Evolutionary conservation across 83 land plant genomes (phyloP), one percentile per base, ranked within the genome.

Genomic region (Picea abies): DNA sequence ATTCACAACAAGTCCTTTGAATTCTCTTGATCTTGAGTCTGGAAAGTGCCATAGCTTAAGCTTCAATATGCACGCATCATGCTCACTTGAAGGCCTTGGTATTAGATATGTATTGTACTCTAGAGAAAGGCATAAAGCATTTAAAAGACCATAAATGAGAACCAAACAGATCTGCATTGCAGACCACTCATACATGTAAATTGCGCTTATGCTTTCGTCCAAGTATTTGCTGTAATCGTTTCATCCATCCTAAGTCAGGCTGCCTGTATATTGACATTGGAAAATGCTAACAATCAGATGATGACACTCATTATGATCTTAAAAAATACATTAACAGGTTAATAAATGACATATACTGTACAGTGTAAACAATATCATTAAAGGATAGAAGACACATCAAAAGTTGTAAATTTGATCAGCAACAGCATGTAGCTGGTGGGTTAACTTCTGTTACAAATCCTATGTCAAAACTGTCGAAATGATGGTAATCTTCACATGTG

Each of bases 221-320:
- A 75, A 97, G 92, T 84, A 97, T 93, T 76, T 97, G 98, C 58
- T 96, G 93, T 39, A 97, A 84, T 69, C 94, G 89, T 86, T 89
- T 96, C 94, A 97, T 94, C 97, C 96, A 97, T 82, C 99, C 99
- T 82, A 97, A 82, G 82, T 97, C 96, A 20, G 98, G 99, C 47
- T 91, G 98, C 81, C 98, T 97, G 88, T 26, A 58, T 14, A 26
- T 76, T 76, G 37, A 58, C 20, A 56, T 5, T 26, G 5, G 16
- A 19, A 76, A 52, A 52, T 52, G 79, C 16, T 22, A 52, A 58
- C 0, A 26, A 10, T 76, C 10, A 25, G 52, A 71, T 25, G 37
- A 56, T 76, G 29, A 25, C 56, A 76, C 20, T 56, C 37, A 58
- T 76, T 16, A 49, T 22, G 35, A 76, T 9, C 62, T 22, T 15